Base-by-base conservation (phyloP, 352 stramenopile species). In the Peronospora belbahrii region DNA sequence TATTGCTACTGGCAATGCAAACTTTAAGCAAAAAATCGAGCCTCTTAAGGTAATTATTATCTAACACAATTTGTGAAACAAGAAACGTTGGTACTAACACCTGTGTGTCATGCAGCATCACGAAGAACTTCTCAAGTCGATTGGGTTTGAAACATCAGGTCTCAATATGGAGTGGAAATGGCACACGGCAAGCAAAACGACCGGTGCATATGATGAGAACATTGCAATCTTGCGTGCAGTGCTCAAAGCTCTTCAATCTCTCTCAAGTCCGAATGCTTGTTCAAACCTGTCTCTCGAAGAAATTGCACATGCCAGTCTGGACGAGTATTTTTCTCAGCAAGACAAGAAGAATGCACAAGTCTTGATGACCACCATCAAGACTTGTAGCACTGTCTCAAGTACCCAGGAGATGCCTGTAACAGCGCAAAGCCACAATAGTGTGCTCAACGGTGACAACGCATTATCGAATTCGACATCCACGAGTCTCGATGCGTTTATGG, bases 11-110 rank as follows among this genome's bases (percentile, higher is more conserved):
- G 79, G 74, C 8, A 91, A 91, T 35, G 70, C 70, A 3, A 91
- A 91, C 40, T 91, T 86, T 48, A 91, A 88, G 59, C 74, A 87
- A 38, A 90, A 91, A 48, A 83, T 91, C 34, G 74, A 87, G 47
- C 79, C 76, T 2, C 62, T 91, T 10, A 65, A 85, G 73, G 78
- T 89, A 66, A 2, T 2, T 15, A 34, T 43, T 35, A 10, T n/a
- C 6, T 15, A 20, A 9, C 6, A 25, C n/a, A 11, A 14, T 11
- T 15, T 42, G 4, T n/a, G 27, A 37, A 20, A 1, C 4, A 6
- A 9, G 5, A 17, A 2, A 13, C 32, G n/a, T 45, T 40, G 6
- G 13, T 35, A 28, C 24, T 48, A 25, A 52, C 43, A 14, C 13
- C 56, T 50, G 20, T 24, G 4, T 38, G 15, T 47, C 18, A n/a